Conservation (phyloP, 768 basidiomycete genomes). For the Dacryopinax spathularia region DNA sequence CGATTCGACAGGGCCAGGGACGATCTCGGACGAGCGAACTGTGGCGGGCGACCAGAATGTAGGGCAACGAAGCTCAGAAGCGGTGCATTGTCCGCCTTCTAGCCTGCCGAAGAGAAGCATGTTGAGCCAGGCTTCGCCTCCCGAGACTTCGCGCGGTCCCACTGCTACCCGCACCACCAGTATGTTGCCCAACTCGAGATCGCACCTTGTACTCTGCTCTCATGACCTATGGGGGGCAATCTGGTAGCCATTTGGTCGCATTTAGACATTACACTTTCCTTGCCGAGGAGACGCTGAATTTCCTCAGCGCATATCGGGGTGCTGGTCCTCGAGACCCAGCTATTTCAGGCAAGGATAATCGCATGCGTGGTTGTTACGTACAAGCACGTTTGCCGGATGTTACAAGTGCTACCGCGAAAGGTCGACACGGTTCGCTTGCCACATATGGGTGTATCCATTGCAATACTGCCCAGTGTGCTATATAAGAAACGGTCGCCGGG, state of each 20-base stretch:
- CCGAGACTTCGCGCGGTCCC: not conserved
- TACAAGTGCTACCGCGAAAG: no score
- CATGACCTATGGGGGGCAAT: no score
- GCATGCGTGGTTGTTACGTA: not conserved
- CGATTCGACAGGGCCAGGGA: not conserved
- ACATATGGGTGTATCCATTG: not conserved
- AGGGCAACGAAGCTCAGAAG: not conserved
- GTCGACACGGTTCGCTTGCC: no score
- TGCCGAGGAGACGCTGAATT: not conserved
- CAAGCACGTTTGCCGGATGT: not conserved
- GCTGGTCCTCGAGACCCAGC: not conserved
- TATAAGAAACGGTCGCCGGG: not conserved
- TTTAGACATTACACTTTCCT: no score
- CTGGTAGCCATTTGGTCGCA: no score
- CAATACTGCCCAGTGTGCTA: not conserved
- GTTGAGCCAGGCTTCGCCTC: not conserved
- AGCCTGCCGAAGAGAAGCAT: not conserved
- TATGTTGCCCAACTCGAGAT: not conserved
- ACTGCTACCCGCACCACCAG: not conserved
- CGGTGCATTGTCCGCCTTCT: not conserved
- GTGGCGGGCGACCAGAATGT: not conserved
- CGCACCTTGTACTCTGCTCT: no score
- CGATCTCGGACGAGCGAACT: not conserved
- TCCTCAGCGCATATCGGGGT: not conserved
- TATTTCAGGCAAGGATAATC: not conserved